phyloP scores from a whole-genome alignment of 129 eudicot species.

The Artemisia annua region DNA sequence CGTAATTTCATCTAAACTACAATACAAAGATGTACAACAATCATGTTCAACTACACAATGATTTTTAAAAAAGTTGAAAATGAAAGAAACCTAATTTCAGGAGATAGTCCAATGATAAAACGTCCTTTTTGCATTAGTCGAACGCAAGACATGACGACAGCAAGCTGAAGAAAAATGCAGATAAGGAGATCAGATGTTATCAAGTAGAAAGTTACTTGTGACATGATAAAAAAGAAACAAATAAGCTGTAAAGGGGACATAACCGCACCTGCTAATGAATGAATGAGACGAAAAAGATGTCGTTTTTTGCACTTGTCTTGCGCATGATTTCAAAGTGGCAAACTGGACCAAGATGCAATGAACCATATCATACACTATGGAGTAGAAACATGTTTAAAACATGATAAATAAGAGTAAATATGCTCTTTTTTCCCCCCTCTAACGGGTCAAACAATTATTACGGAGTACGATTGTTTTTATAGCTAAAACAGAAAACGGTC shows the following conservation, averaged over 20 bases:
- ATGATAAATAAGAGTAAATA: too few relatives aligned
- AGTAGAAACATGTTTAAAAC: too few relatives aligned
- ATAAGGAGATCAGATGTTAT: constrained; percentile 12
- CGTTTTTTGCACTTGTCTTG: neutral
- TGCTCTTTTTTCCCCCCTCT: too few relatives aligned
- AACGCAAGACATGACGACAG: neutral
- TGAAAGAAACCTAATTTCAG: constrained; percentile 5
- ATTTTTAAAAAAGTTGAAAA: neutral
- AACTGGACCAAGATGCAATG: constrained; percentile 13
- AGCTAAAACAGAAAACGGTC: neutral
- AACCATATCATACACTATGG: constrained; percentile 6
- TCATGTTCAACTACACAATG: constrained; percentile 27
- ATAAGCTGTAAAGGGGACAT: too few relatives aligned
- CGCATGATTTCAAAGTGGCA: neutral
- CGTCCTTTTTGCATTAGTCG: constrained; percentile 18
- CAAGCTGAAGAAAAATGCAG: constrained; percentile 20
- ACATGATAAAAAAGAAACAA: neutral
- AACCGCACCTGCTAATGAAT: constrained; percentile 17
- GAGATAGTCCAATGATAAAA: constrained; percentile 12
- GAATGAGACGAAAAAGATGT: neutral
- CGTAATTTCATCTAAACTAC: constrained; percentile 23
- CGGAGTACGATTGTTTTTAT: too few relatives aligned
- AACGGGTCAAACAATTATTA: too few relatives aligned
- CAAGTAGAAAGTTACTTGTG: neutral
- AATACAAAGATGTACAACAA: constrained; percentile 25